Conservation (phyloP, 2,329 filamentous ascomycete genomes). For the Alternaria novae-zelandiae region DNA sequence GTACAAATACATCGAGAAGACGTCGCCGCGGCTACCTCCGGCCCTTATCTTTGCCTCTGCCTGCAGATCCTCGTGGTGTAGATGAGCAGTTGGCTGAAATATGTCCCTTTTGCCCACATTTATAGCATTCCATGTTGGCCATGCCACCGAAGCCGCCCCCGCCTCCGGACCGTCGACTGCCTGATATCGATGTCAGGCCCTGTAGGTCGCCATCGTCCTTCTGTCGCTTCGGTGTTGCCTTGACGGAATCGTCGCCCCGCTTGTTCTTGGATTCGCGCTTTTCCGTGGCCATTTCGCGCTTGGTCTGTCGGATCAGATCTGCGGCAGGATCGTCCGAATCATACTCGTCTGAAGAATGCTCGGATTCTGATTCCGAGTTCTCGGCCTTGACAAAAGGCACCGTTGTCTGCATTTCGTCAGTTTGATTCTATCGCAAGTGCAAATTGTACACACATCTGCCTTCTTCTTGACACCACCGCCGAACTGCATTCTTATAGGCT, state of each 20-base stretch:
- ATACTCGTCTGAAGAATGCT: conserved; percentile 46
- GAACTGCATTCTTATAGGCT: conserved; percentile 55
- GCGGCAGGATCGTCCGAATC: conserved; percentile 53
- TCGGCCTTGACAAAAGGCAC: conserved; percentile 25
- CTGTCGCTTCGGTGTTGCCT: conserved; percentile 65
- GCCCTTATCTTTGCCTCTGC: conserved; percentile 31
- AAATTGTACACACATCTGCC: conserved; percentile 5
- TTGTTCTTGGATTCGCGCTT: conserved; percentile 53
- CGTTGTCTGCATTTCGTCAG: conserved; percentile 31
- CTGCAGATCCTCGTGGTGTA: conserved; percentile 30
- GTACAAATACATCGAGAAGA: conserved; percentile 3
- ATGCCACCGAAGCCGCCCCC: conserved; percentile 21
- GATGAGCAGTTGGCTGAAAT: conserved; percentile 60
- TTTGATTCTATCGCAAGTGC: not conserved
- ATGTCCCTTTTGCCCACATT: conserved; percentile 68
- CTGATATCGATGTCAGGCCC: conserved; percentile 67
- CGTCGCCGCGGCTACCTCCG: conserved; percentile 23
- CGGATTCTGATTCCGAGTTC: conserved; percentile 31
- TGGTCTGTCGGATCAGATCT: conserved; percentile 54
- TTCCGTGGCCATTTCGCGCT: conserved; percentile 53
- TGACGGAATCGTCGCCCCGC: conserved; percentile 56
- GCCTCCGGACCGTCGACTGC: conserved; percentile 39
- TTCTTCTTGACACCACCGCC: conserved; percentile 56
- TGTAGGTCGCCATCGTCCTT: conserved; percentile 70
- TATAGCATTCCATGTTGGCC: conserved; percentile 61